phyloP scores from a whole-genome alignment of 345 rosid genomes.

The Carallia brachiata region DNA sequence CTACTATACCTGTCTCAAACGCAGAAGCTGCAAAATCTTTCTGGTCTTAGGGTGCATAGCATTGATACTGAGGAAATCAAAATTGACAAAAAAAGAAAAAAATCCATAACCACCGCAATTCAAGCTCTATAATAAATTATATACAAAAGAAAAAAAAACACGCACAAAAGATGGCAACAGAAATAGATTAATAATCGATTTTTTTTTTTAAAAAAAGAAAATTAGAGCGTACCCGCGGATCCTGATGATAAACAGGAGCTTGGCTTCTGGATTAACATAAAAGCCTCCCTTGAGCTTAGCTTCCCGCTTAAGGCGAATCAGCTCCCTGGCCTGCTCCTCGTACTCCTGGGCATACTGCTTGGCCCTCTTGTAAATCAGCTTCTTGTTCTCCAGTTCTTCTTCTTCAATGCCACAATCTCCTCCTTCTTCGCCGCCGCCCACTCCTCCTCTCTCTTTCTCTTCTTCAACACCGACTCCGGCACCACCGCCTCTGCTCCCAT shows the following conservation, averaged over 20 bases:
- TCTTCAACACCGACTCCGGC: constrained; percentile 81
- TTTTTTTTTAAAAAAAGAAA: too few relatives aligned
- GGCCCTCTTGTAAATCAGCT: constrained; percentile 56
- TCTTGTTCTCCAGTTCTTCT: constrained; percentile 53
- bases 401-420: constrained; percentile 43
- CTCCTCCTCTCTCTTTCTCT: constrained; percentile 70
- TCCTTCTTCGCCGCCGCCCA: constrained; percentile 57
- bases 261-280: constrained; percentile 90
- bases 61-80: constrained; percentile 53
- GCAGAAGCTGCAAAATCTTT: constrained; percentile 89
- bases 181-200: neutral
- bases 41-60: constrained; percentile 85
- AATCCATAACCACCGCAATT: neutral
- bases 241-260: constrained; percentile 71
- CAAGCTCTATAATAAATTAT: neutral
- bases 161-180: neutral
- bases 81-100: neutral
- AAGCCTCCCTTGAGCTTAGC: constrained; percentile 87
- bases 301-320: constrained; percentile 69
- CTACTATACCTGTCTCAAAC: constrained; percentile 73
- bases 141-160: too few relatives aligned
- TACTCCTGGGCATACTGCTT: constrained; percentile 62
- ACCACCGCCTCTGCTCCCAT: constrained; percentile 52
- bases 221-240: constrained; percentile 59
- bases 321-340: constrained; percentile 54